Conservation (phyloP, 2,329 filamentous ascomycete species). For the Didymosphaeria variabile region DNA sequence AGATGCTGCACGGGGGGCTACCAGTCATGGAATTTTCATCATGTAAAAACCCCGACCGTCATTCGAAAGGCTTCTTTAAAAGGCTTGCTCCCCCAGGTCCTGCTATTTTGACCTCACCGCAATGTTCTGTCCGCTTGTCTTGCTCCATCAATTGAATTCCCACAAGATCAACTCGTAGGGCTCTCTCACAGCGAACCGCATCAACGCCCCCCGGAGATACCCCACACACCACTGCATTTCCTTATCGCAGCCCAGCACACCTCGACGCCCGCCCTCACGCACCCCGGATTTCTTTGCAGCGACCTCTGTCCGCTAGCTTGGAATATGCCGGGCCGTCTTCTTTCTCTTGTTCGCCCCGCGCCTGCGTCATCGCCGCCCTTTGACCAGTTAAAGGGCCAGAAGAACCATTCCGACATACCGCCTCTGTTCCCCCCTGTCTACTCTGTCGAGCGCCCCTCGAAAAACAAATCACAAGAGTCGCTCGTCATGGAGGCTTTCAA, state of each 20-base stretch:
- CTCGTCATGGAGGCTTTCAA: slow-evolving; percentile 52
- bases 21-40: slow-evolving; percentile 45
- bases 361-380: slow-evolving; percentile 39
- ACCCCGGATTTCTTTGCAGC: slow-evolving; percentile 38
- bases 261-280: slow-evolving; percentile 26
- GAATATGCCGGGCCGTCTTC: slow-evolving; percentile 48
- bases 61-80: slow-evolving; percentile 26
- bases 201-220: slow-evolving; percentile 24
- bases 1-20: slow-evolving; percentile 30
- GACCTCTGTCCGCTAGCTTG: slow-evolving; percentile 15
- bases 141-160: slow-evolving; percentile 42
- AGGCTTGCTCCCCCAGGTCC: slow-evolving; percentile 25
- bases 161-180: slow-evolving; percentile 47
- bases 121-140: slow-evolving; percentile 45
- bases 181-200: slow-evolving; percentile 18
- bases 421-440: slow-evolving; percentile 47
- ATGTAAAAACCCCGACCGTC: slow-evolving; percentile 33
- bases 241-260: slow-evolving; percentile 27
- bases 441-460: slow-evolving; percentile 43
- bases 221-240: slow-evolving; percentile 23
- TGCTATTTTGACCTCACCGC: slow-evolving; percentile 23
- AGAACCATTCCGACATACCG: slow-evolving; percentile 26
- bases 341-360: slow-evolving; percentile 44
- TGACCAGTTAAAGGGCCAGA: slow-evolving; percentile 34
- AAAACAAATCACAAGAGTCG: slow-evolving; percentile 44